A percentile compares a stretch with the other conserved stretches of the same genome.
Evolutionary conservation across 1,284 basidiomycete species (phyloP).

Genomic region (Tilletiaria anomala): DNA sequence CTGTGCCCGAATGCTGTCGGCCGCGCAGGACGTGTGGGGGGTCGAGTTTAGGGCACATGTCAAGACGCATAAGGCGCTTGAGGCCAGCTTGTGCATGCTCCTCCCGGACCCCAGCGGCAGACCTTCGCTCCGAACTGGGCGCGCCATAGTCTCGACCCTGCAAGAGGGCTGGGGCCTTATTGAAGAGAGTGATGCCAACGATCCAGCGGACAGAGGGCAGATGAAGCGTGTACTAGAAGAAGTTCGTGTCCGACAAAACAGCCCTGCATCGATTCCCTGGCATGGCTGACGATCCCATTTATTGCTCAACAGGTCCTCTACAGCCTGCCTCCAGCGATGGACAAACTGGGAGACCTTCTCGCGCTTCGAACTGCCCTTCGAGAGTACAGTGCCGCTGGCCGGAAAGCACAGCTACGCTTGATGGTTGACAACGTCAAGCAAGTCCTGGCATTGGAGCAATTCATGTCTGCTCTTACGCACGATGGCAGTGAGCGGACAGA

Average conservation of each 20-base stretch:
- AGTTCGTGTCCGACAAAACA: not conserved
- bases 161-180: slow-evolving; percentile 65
- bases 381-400: not conserved
- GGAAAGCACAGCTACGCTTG: slow-evolving; percentile 51
- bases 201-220: slow-evolving; percentile 46
- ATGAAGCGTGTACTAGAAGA: not conserved
- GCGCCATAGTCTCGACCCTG: slow-evolving; percentile 61
- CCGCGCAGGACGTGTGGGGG: slow-evolving; percentile 50
- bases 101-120: slow-evolving; percentile 46
- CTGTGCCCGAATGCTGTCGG: slow-evolving; percentile 56
- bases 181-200: slow-evolving; percentile 56
- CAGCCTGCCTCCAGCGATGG: slow-evolving; percentile 54
- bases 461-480: slow-evolving; percentile 44
- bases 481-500: slow-evolving; percentile 18
- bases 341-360: slow-evolving; percentile 60
- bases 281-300: slow-evolving; percentile 22
- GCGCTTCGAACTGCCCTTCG: slow-evolving; percentile 44
- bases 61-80: slow-evolving; percentile 62
- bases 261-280: not conserved
- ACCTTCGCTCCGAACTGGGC: too few relatives aligned
- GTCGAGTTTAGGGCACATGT: slow-evolving; percentile 60
- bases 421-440: slow-evolving; percentile 64
- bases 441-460: slow-evolving; percentile 49
- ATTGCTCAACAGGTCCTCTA: slow-evolving; percentile 55
- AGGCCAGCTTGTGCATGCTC: slow-evolving; percentile 27